Conservation (phyloP, 163 green algal genomes). For the Scenedesmus sp. region DNA sequence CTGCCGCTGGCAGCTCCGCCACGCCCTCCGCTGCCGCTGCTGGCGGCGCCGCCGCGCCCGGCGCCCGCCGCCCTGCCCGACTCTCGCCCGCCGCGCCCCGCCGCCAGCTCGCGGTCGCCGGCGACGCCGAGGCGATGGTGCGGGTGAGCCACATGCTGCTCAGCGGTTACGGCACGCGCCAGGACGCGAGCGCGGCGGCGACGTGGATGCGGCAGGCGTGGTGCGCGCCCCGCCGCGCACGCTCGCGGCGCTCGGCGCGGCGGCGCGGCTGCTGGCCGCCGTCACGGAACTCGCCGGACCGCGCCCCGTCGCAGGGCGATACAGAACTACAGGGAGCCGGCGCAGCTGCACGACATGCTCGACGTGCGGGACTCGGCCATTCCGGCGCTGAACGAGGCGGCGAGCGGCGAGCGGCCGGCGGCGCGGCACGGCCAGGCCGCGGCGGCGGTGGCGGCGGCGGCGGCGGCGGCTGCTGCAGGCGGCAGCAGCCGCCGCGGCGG, state of each 20-base stretch:
- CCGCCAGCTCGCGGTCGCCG: constrained; percentile 32
- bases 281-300: not conserved
- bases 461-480: not conserved
- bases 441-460: not conserved
- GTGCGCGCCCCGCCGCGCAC: not conserved
- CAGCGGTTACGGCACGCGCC: constrained; percentile 34
- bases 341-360: constrained; percentile 38
- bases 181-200: constrained; percentile 31
- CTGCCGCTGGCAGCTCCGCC: not conserved
- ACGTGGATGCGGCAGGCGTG: constrained; percentile 38
- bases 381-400: constrained; percentile 30
- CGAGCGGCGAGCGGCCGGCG: not conserved
- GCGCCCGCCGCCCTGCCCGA: too few relatives aligned
- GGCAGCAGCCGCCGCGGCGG: not conserved
- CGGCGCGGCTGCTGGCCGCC: not conserved
- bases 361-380: constrained; percentile 38
- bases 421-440: not conserved
- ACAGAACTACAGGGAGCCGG: constrained; percentile 44
- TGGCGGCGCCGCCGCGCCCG: not conserved
- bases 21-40: not conserved
- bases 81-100: too few relatives aligned
- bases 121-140: constrained; percentile 39
- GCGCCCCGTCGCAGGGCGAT: constrained; percentile 19
- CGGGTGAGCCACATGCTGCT: constrained; percentile 45
- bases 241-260: not conserved